Percentiles rank a stretch among this genome's conserved stretches.
phyloP scores from a whole-genome alignment of 768 basidiomycete species.

The Chalciporus chontae region DNA sequence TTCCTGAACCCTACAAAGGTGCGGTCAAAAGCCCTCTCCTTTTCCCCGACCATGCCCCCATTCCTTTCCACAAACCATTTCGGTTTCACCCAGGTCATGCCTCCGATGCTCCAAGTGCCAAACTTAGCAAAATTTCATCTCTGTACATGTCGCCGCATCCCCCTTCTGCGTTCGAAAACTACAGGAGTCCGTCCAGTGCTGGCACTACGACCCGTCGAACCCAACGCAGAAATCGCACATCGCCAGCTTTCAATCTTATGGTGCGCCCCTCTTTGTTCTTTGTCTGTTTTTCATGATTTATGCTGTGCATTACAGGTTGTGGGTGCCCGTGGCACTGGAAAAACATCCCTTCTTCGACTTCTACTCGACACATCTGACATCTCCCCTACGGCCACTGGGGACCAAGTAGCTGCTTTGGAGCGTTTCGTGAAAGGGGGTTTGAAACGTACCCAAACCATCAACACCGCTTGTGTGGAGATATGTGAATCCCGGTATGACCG shows the following conservation, averaged over 20 bases:
- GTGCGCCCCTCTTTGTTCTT: constrained; percentile 35
- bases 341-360: constrained; percentile 77
- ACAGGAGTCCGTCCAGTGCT: constrained; percentile 38
- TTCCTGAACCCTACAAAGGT: constrained; percentile 48
- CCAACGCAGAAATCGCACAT: constrained; percentile 60
- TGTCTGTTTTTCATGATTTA: background rate
- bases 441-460: constrained; percentile 59
- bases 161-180: constrained; percentile 61
- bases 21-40: constrained; percentile 68
- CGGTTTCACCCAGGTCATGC: constrained; percentile 42
- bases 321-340: constrained; percentile 78
- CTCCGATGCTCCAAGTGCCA: constrained; percentile 18
- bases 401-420: constrained; percentile 65
- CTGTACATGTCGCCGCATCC: constrained; percentile 61
- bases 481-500: constrained; percentile 82
- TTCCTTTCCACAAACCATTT: constrained; percentile 85
- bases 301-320: constrained; percentile 51
- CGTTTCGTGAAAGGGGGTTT: constrained; percentile 59
- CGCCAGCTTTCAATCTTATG: constrained; percentile 87
- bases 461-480: constrained; percentile 74
- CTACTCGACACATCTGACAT: constrained; percentile 83
- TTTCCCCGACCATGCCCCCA: constrained; percentile 47
- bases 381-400: constrained; percentile 70
- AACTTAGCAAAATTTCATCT: constrained; percentile 58
- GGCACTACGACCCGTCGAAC: constrained; percentile 46